phyloP scores from a whole-genome alignment of 257 asterid species.

The Ilex aquifolium region DNA sequence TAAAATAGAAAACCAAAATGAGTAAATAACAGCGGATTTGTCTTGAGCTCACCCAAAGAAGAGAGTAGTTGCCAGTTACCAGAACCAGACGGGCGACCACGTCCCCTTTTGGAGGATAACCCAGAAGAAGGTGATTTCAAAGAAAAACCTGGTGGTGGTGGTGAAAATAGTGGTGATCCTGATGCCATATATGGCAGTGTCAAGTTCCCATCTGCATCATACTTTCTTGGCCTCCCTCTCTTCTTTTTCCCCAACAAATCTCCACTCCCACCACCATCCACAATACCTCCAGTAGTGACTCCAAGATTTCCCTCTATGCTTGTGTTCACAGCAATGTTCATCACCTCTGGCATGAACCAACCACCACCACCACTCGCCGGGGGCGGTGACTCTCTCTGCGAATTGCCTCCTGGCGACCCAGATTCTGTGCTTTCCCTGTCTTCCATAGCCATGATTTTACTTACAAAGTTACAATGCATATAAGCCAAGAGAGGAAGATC shows the following conservation, averaged over 20 bases:
- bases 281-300: slow-evolving; percentile 13
- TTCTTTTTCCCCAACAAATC: slow-evolving; percentile 49
- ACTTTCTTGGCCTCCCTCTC: slow-evolving; percentile 89
- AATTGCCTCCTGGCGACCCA: slow-evolving; percentile 50
- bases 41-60: slow-evolving; percentile 50
- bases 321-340: slow-evolving; percentile 24
- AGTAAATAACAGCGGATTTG: not conserved
- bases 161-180: slow-evolving; percentile 20
- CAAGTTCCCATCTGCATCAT: slow-evolving; percentile 75
- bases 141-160: slow-evolving; percentile 46
- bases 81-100: slow-evolving; percentile 48
- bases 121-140: slow-evolving; percentile 55
- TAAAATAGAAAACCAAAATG: slow-evolving; percentile 3
- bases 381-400: slow-evolving; percentile 52
- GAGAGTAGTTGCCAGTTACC: slow-evolving; percentile 55
- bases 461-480: not conserved
- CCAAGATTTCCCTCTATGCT: slow-evolving; percentile 29
- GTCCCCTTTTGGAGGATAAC: slow-evolving; percentile 45
- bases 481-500: not conserved
- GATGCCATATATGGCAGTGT: slow-evolving; percentile 41
- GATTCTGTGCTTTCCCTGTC: slow-evolving; percentile 70
- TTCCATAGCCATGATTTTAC: slow-evolving; percentile 40
- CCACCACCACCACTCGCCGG: slow-evolving; percentile 24
- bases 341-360: slow-evolving; percentile 25
- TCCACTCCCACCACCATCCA: slow-evolving; percentile 28